These are phyloP conservation scores for Clausena lansium DNA, from an alignment of 345 rosid species.

Conservation along the genomic window DNA sequence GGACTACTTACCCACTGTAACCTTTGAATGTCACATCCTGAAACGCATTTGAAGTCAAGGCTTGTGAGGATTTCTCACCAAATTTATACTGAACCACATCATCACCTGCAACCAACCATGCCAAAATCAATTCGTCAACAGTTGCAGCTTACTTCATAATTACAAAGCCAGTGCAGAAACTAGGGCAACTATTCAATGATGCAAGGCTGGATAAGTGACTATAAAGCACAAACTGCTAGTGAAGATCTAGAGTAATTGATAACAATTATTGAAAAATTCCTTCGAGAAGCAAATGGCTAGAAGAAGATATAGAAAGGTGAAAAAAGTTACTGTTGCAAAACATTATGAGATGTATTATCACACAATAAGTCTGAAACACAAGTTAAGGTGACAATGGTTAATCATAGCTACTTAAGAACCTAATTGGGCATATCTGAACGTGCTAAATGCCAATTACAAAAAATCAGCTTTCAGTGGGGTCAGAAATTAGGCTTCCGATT, in stretches of 20 bases:
- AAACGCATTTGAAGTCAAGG: constrained; percentile 62
- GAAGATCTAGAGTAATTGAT: not conserved
- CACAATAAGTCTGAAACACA: not conserved
- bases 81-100: constrained; percentile 84
- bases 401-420: not conserved
- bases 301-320: not conserved
- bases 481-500: not conserved
- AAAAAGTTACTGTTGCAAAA: not conserved
- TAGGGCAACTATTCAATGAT: not conserved
- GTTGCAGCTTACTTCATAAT: not conserved
- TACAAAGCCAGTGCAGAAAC: not conserved
- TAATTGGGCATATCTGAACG: not conserved
- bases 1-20: constrained; percentile 55
- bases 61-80: constrained; percentile 81
- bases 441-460: not conserved
- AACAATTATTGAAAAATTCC: not conserved
- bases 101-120: constrained; percentile 53
- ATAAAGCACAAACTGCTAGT: not conserved
- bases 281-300: not conserved
- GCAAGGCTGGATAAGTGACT: not conserved
- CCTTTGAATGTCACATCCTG: constrained; percentile 67
- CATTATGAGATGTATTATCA: not conserved
- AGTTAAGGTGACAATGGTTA: not conserved
- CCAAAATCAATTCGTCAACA: constrained; percentile 3
- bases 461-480: not conserved